phyloP scores from a whole-genome alignment of 768 basidiomycete species.

The Pleurotus ostreatus region DNA sequence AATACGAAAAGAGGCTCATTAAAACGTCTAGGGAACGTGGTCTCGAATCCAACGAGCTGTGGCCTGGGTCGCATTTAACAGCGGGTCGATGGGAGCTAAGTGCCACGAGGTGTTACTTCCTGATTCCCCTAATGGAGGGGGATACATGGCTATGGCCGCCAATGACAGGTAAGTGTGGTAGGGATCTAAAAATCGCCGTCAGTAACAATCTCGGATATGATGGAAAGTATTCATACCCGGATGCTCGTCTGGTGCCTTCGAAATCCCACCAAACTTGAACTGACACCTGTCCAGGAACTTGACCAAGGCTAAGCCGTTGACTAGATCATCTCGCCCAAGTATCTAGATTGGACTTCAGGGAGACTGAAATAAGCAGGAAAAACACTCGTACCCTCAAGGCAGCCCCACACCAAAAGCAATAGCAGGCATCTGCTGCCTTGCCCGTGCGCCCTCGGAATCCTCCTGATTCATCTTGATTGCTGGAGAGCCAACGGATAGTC shows the following conservation, averaged over 20 bases:
- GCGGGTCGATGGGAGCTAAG: constrained; percentile 58
- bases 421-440: constrained; percentile 90
- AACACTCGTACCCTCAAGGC: constrained; percentile 56
- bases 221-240: constrained; percentile 51
- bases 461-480: constrained; percentile 65
- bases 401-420: constrained; percentile 94
- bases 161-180: constrained; percentile 93
- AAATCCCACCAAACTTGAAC: constrained; percentile 85
- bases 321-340: constrained; percentile 52
- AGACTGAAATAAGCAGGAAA: neutral
- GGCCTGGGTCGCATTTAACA: constrained; percentile 64
- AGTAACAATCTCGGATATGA: neutral
- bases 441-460: constrained; percentile 88
- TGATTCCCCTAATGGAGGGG: constrained; percentile 33
- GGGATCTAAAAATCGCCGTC: constrained; percentile 58
- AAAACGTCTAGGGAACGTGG: constrained; percentile 39
- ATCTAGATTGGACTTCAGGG: constrained; percentile 43
- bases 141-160: constrained; percentile 72
- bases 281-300: constrained; percentile 74
- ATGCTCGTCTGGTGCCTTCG: constrained; percentile 74
- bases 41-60: constrained; percentile 66
- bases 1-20: neutral
- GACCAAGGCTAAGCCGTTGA: constrained; percentile 53
- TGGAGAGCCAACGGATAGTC: constrained; percentile 75
- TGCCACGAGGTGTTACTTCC: constrained; percentile 40